Base-by-base conservation (phyloP, 2,329 filamentous ascomycete species). In the Fusarium euwallaceae region DNA sequence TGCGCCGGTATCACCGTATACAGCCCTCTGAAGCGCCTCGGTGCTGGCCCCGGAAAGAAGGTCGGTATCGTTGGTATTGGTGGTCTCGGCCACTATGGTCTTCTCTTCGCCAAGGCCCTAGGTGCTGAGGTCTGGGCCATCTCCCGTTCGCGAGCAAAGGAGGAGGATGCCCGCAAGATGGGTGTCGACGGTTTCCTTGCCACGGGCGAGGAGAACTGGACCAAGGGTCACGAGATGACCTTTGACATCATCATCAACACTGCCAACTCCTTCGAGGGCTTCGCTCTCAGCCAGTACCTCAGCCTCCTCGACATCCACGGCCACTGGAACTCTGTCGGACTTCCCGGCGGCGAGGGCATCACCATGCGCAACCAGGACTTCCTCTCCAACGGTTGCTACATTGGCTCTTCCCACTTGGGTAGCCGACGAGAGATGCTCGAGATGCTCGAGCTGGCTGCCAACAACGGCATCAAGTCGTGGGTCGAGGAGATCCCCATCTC, bases 1-100 rank as follows among this genome's bases (percentile, higher is more conserved):
- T 97, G 95, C 83, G 95, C 94, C 45, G 95, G 95, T 73, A 87
- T 97, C 75, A 97, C 95, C 4, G 91, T 91, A 69, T 97, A 92
- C 85, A 93, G 90, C 70, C 94, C 95, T 1, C 87, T 97, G 16
- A 92, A 94, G 73, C 89, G 94, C 59, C 92, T 95, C 79, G 93
- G 93, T 24, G 88, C 89, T 69, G 93, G 93, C 0, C 93, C 93
- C 1, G 94, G 94, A 72, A 94, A 94, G 87, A 94, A 94, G 85
- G 91, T 95, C 24, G 93, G 89, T 41, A 90, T 95, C 70, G 90
- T 95, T 10, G 93, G 93, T 72, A 86, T 95, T 74, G 92, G 92
- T 20, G 92, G 92, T 14, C 89, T 94, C 66, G 92, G 92, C 7
- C 92, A 94, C 83, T 92, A 93, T 77, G 93, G 88, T 9, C 82